Evolutionary conservation across 345 rosid species (phyloP).

Genomic region (Salix dunnii): DNA sequence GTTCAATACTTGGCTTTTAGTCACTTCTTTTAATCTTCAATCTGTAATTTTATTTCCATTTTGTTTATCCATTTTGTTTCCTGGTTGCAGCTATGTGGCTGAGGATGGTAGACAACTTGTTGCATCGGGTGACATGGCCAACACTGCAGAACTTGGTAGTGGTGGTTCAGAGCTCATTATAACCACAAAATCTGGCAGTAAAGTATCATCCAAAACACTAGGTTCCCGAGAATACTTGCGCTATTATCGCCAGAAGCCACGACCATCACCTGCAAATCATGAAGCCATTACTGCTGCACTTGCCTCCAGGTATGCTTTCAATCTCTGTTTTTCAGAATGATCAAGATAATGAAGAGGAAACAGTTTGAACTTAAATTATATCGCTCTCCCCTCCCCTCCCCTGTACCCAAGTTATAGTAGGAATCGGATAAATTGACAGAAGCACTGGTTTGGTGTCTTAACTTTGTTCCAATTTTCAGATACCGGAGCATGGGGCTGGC

Average conservation of each 20-base stretch:
- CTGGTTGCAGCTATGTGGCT: constrained; percentile 61
- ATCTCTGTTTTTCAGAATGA: background rate
- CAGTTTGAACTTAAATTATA: background rate
- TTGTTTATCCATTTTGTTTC: background rate
- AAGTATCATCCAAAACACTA: constrained; percentile 52
- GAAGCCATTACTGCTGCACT: constrained; percentile 58
- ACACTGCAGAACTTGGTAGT: constrained; percentile 51
- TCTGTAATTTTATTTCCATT: background rate
- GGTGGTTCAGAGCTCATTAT: constrained; percentile 89
- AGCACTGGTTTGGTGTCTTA: background rate
- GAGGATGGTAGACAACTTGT: constrained; percentile 72
- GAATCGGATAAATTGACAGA: too few species aligned
- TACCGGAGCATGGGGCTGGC: constrained; percentile 84
- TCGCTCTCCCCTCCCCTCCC: background rate
- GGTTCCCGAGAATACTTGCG: constrained; percentile 90
- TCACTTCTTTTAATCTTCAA: background rate
- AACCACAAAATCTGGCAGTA: constrained; percentile 46
- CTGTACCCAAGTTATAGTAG: background rate
- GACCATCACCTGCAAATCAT: constrained; percentile 54
- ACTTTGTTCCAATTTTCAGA: constrained; percentile 32
- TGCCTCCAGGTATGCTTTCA: constrained; percentile 58
- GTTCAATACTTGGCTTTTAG: background rate
- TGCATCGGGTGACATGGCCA: constrained; percentile 51
- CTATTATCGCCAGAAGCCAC: constrained; percentile 89
- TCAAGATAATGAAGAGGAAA: background rate